A percentile compares a stretch with the other conserved stretches of the same genome.
phyloP scores from a whole-genome alignment of 129 eudicot species.

The Ambrosia artemisiifolia region DNA sequence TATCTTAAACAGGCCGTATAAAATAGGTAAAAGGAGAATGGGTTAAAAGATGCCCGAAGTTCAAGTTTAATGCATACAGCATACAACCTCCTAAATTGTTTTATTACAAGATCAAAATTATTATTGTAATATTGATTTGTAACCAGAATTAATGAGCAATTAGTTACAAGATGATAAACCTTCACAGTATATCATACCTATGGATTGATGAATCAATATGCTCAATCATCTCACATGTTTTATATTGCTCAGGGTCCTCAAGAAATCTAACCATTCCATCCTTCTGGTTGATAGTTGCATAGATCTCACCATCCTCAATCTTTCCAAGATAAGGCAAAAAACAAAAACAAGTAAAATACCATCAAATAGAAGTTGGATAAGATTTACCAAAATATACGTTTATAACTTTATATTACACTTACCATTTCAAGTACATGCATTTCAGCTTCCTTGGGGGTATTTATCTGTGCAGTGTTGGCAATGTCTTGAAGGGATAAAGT shows the following conservation, averaged over 20 bases:
- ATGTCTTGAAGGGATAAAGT: constrained; percentile 93
- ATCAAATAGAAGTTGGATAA: neutral
- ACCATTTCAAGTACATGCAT: constrained; percentile 99
- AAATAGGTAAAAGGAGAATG: neutral
- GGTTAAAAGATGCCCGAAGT: neutral
- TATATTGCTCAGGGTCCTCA: constrained; percentile 96
- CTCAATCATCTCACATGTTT: constrained; percentile 94
- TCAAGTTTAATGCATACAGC: neutral
- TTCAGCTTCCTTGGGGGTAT: constrained; percentile 84
- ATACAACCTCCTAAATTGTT: neutral
- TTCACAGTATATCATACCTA: constrained; percentile 43
- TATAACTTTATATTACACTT: neutral
- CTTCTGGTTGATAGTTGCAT: constrained; percentile 95
- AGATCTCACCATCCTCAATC: constrained; percentile 92
- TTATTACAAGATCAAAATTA: neutral
- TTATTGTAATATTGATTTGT: neutral
- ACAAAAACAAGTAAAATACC: neutral
- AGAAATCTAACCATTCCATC: constrained; percentile 99
- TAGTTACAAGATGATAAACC: neutral
- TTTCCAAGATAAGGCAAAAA: constrained; percentile 29
- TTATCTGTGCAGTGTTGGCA: constrained; percentile 75
- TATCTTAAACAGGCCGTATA: neutral
- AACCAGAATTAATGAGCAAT: no score
- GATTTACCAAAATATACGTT: neutral
- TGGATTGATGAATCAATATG: constrained; percentile 75